Base-by-base conservation (phyloP, 208 protist genomes). In the Acanthamoeba healyi region DNA sequence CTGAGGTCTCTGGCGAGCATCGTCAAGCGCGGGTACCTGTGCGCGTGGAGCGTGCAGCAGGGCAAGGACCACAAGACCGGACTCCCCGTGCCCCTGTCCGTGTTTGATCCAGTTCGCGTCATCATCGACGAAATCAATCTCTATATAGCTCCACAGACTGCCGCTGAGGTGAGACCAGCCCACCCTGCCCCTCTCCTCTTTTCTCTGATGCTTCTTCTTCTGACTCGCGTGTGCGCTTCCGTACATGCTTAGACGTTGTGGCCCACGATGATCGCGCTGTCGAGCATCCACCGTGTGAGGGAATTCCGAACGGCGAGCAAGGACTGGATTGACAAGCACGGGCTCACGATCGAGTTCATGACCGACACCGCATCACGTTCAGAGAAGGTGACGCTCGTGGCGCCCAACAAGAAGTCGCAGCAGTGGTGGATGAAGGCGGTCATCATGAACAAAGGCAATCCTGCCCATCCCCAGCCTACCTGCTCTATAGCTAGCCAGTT, bases 381-480 rank as follows among this genome's bases (percentile, higher is more conserved):
- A 15, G 51, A 89, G 54, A 89, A 89, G 81, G 81, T 89, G 81
- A 89, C 81, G 34, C 81, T 89, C 34, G 81, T 89, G 5, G 81
- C 44, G 32, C 34, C 44, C 81, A 67, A 14, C 34, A 38, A 61
- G 34, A 36, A 61, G 32, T 34, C 44, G 2, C 81, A 89, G 49
- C 81, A 89, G 81, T 89, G 81, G 81, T 89, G 81, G 81, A 89
- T 89, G 54, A 67, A 56, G 81, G 81, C 81, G 6, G 38, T 89
- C 81, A 65, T 89, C 54, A 89, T 89, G 81, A 89, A 89, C 81
- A 89, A 89, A 61, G 81, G 81, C 24, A 87, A n/a, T n/a, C 36
- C 7, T 82, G 17, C 22, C 19, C 42, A 32, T 5, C 26, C 42
- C 7, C 44, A 49, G 44, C 44, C 4, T 49, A 12, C n/a, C n/a